Conservation (phyloP, 352 stramenopile species). For the Globisporangium mamillatum region DNA sequence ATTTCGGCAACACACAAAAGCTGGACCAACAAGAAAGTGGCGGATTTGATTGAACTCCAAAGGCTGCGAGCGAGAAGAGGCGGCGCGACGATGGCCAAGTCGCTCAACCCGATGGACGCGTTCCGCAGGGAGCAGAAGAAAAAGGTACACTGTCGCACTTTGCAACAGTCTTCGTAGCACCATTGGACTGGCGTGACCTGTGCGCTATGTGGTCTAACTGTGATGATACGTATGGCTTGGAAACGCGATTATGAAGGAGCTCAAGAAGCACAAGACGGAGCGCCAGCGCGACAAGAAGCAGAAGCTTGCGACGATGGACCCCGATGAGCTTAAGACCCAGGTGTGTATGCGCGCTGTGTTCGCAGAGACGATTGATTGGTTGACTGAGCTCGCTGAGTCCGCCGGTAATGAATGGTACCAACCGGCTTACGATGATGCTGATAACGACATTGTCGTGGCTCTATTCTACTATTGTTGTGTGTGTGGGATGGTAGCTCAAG, state of each 20-base stretch:
- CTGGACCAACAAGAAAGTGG: not conserved
- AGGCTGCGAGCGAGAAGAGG: not conserved
- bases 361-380: not conserved
- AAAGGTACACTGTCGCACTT: conserved; percentile 30
- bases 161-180: not conserved
- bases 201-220: not conserved
- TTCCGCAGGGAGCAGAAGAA: conserved; percentile 82
- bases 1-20: not conserved
- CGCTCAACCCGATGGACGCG: conserved; percentile 68
- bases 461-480: not conserved
- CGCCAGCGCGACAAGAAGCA: conserved; percentile 56
- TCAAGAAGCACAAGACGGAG: conserved; percentile 71
- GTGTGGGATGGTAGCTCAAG: conserved; percentile 35
- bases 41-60: not conserved
- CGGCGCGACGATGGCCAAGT: conserved; percentile 44
- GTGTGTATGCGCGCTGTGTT: conserved; percentile 10
- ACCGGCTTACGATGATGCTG: not conserved
- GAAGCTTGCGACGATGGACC: conserved; percentile 60
- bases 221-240: not conserved
- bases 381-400: not conserved
- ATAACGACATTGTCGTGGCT: not conserved
- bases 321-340: conserved; percentile 46
- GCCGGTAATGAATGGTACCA: not conserved
- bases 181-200: not conserved
- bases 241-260: conserved; percentile 34